These are phyloP conservation scores for Datisca glomerata DNA, from an alignment of 306 rosid genomes.

Conservation along the genomic window DNA sequence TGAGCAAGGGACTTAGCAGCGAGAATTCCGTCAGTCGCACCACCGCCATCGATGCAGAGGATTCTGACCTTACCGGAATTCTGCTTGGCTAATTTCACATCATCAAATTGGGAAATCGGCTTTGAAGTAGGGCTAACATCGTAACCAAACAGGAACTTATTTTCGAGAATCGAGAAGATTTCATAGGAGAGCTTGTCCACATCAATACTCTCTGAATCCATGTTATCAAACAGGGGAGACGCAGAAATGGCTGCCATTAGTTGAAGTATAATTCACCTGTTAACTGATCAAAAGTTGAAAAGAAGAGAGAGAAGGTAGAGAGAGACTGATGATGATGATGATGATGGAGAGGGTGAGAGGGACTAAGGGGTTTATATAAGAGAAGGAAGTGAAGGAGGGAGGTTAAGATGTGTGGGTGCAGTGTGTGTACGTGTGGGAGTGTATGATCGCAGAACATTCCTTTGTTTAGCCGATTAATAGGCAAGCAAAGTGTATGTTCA, in stretches of 20 bases:
- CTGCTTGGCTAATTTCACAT: conserved; percentile 17
- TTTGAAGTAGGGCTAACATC: neutral
- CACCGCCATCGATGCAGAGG: conserved; percentile 73
- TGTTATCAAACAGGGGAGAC: conserved; percentile 26
- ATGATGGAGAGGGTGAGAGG: neutral
- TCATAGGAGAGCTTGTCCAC: conserved; percentile 82
- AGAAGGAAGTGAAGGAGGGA: neutral
- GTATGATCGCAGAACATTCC: too few relatives aligned
- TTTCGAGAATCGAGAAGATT: conserved; percentile 86
- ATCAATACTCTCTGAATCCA: conserved; percentile 20
- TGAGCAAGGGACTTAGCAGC: conserved; percentile 63
- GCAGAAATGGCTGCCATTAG: conserved; percentile 69
- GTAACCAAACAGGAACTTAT: conserved; percentile 75
- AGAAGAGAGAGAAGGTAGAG: neutral
- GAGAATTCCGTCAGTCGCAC: conserved; percentile 75
- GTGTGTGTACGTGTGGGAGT: neutral
- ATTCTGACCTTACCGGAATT: conserved; percentile 53
- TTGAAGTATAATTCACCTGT: too few relatives aligned
- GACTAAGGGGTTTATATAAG: neutral
- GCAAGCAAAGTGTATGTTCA: too few relatives aligned
- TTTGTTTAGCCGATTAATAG: too few relatives aligned
- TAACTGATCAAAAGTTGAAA: conserved; percentile 4
- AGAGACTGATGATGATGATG: too few relatives aligned
- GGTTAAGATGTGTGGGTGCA: neutral
- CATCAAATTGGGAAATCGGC: neutral